Percentiles rank a stretch among this genome's conserved stretches.
These are phyloP conservation scores for Gnetum montanum DNA, from an alignment of 75 land plant genomes.

Conservation along the genomic window DNA sequence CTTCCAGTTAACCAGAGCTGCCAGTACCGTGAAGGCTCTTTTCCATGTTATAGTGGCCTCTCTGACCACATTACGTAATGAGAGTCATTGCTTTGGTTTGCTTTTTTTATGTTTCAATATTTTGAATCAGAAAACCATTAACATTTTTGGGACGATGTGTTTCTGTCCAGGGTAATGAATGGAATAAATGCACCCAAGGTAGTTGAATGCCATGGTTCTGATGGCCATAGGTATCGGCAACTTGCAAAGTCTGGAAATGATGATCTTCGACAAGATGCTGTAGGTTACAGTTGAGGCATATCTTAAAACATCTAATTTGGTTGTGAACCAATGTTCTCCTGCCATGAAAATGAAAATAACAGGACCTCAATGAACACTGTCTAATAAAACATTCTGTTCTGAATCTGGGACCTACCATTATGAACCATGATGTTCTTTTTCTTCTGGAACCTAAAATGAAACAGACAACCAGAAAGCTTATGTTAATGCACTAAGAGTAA, in stretches of 20 bases:
- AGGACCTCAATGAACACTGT: no score
- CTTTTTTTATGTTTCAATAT: not conserved
- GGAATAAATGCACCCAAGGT: constrained; percentile 99
- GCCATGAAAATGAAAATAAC: no score
- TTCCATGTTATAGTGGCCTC: constrained; percentile 76
- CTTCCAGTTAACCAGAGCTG: constrained; percentile 76
- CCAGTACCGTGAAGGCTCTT: constrained; percentile 63
- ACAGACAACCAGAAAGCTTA: no score
- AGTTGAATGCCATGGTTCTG: constrained; percentile 86
- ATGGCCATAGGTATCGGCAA: constrained; percentile 83
- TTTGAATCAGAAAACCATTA: not conserved
- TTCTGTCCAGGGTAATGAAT: constrained; percentile 75
- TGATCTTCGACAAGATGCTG: constrained; percentile 99
- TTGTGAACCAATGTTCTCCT: no score
- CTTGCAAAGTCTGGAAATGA: constrained; percentile 99
- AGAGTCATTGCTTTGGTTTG: constrained; percentile 2
- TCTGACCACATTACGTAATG: constrained; percentile 61
- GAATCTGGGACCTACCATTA: no score
- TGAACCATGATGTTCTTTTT: no score
- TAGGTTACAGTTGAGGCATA: constrained; percentile 32
- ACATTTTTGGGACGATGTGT: not conserved
- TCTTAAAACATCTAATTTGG: no score
- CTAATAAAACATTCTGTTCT: no score
- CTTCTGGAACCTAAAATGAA: no score
- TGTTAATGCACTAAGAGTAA: no score